Percentiles rank a stretch among this genome's conserved stretches.
These are phyloP conservation scores for Chrysoporthe deuterocubensis DNA, from an alignment of 2,329 filamentous ascomycete species.

Conservation along the genomic window DNA sequence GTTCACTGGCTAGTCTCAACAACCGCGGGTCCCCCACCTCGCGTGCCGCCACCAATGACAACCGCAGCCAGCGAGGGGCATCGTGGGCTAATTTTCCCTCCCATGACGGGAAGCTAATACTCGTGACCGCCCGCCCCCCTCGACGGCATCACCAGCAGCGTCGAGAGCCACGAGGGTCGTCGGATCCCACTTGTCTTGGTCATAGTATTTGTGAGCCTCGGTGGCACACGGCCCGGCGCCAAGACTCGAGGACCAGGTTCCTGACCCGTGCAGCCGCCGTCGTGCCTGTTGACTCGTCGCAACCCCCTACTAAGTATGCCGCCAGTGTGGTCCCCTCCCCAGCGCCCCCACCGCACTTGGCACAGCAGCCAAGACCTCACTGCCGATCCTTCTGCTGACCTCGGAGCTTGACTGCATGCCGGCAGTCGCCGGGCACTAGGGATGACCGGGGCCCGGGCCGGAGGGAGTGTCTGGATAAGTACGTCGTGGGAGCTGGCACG, in stretches of 20 bases:
- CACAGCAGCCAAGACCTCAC: neutral
- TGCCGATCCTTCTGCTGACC: constrained; percentile 6
- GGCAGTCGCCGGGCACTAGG: neutral
- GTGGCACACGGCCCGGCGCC: constrained; percentile 1
- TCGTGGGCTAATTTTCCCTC: neutral
- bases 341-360: neutral
- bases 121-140: neutral
- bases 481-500: too few species aligned
- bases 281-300: too few species aligned
- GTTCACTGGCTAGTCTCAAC: too few species aligned
- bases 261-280: neutral
- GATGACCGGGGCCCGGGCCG: neutral
- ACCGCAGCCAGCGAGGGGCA: too few species aligned
- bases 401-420: constrained; percentile 1
- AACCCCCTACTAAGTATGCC: too few species aligned
- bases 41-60: neutral
- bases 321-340: neutral
- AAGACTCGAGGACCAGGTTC: neutral
- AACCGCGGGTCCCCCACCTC: too few species aligned
- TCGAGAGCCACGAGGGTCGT: neutral
- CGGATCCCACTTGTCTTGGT: too few species aligned
- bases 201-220: neutral
- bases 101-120: neutral
- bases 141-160: neutral
- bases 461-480: neutral